Conservation (phyloP, 441 rosid genomes). For the Mallotus japonicus region DNA sequence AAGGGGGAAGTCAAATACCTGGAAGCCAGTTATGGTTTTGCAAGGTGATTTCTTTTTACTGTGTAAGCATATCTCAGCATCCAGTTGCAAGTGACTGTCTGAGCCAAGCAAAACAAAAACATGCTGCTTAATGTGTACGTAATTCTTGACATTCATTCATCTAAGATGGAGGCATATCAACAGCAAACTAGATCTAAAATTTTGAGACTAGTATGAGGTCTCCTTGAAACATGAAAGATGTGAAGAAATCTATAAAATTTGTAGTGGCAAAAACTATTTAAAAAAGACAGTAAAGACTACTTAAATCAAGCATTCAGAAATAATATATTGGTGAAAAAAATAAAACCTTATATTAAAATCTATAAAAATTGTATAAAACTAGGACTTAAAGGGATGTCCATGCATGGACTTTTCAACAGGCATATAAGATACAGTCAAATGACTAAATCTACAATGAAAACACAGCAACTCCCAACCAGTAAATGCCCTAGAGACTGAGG, state of each 20-base stretch:
- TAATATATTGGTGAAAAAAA: neutral
- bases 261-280: neutral
- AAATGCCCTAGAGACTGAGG: neutral
- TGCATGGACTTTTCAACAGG: neutral
- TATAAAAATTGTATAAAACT: conserved; percentile 5
- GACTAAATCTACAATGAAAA: neutral
- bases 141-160: neutral
- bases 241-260: conserved; percentile 2
- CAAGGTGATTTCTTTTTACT: conserved; percentile 67
- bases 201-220: neutral
- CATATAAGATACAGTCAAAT: neutral
- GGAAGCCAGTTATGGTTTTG: conserved; percentile 75
- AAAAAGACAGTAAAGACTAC: neutral
- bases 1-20: conserved; percentile 43
- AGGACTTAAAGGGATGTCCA: neutral
- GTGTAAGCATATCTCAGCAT: conserved; percentile 57
- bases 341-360: conserved; percentile 4
- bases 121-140: conserved; percentile 5
- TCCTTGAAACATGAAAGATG: neutral
- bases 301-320: neutral
- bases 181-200: neutral
- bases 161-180: conserved; percentile 6
- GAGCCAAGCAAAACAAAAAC: conserved; percentile 29
- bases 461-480: too few relatives aligned
- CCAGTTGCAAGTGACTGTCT: conserved; percentile 79